A percentile compares a stretch with the other conserved stretches of the same genome.
These are phyloP conservation scores for Forsythia viridissima DNA, from an alignment of 257 asterid genomes.

Conservation along the genomic window DNA sequence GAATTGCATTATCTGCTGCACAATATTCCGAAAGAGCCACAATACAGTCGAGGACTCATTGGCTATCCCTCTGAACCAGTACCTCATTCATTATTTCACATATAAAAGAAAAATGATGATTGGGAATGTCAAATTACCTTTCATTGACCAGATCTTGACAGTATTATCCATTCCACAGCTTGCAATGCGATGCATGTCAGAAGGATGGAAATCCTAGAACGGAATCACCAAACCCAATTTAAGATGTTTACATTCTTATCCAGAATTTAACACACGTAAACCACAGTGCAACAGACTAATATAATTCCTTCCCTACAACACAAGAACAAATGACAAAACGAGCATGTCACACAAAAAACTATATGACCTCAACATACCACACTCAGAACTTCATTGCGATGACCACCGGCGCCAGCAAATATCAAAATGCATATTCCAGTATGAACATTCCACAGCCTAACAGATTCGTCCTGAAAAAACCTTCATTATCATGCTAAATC, in stretches of 20 bases:
- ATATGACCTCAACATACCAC: constrained; percentile 55
- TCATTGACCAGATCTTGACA: constrained; percentile 96
- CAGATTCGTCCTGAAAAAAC: constrained; percentile 83
- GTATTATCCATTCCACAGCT: constrained; percentile 99
- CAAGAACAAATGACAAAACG: neutral
- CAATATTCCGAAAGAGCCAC: constrained; percentile 17
- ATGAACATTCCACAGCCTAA: constrained; percentile 94
- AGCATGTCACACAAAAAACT: neutral
- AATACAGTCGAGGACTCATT: constrained; percentile 11
- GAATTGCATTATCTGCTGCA: constrained; percentile 9
- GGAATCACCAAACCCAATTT: constrained; percentile 21
- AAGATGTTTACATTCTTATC: constrained; percentile 20
- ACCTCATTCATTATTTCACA: constrained; percentile 4
- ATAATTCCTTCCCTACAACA: neutral
- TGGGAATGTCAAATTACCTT: constrained; percentile 49
- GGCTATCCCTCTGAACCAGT: constrained; percentile 4
- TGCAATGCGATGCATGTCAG: constrained; percentile 86
- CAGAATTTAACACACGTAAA: neutral
- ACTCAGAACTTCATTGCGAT: constrained; percentile 98
- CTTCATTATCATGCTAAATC: neutral
- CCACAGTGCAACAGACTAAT: neutral
- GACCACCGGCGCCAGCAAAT: constrained; percentile 99
- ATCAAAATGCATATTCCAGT: constrained; percentile 97
- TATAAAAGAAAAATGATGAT: constrained; percentile 4
- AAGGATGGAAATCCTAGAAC: constrained; percentile 91